Base-by-base conservation (phyloP, 257 asterid species). In the Scutellaria galericulata region DNA sequence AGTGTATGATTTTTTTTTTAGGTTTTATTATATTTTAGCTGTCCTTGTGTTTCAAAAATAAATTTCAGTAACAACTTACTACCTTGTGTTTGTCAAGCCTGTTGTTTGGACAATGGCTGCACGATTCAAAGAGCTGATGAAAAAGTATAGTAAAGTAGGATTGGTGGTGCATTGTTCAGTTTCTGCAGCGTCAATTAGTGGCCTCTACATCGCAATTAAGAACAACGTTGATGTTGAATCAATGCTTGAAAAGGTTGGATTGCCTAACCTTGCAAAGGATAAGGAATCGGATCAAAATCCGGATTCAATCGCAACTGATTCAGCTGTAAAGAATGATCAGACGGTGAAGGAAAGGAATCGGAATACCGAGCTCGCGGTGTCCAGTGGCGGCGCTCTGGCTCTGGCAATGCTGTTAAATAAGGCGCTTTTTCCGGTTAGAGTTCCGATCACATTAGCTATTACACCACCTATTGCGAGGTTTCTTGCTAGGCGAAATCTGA, bases 401-500 rank as follows among this genome's bases (percentile, higher is more conserved):
- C 66, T 91, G 77, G 99, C 99, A 0, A 5, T 94, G 14, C 81
- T 94, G 77, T 73, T 91, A 39, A 94, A 94, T 47, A 94, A 94
- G 82, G 98, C 98, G 22, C 91, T 94, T 41, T 84, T 94, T 40
- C 99, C 99, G 35, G 83, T 94, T 35, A 80, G 99, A 81, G 96
- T 91, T 57, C 98, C 99, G 75, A 84, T 94, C 57, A 94, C 99
- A 2, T 46, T 94, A 1, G 99, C 93, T 14, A 79, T 94, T 51
- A 94, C 99, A 12, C 99, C 98, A n/a, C 91, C 97, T 1, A 22
- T 94, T 0, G 95, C 96, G 35, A 85, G 92, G 81, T 94, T 94
- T 75, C 91, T 91, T 72, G 89, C 95, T 0, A 84, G 87, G 81
- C 85, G 94, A 48, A 91, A 82, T 46, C 65, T 90, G 45, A 68